Evolutionary conservation across 768 basidiomycete species (phyloP).

Genomic region (Leccinellum albellum): DNA sequence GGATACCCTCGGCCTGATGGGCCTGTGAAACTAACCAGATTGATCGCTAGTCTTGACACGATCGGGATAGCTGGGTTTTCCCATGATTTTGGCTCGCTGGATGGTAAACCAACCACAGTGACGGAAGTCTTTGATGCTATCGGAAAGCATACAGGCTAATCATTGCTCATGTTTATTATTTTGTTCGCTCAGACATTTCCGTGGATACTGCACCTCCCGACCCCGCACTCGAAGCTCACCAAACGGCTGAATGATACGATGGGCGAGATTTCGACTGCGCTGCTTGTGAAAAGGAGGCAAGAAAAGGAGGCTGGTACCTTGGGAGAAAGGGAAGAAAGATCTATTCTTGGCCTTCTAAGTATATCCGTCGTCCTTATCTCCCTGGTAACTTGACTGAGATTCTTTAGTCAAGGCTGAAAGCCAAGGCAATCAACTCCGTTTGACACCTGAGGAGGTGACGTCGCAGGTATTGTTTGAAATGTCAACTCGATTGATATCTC

Average conservation of each 20-base stretch:
- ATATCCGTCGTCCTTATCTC: neutral
- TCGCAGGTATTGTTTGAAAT: slow-evolving; percentile 24
- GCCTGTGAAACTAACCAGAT: neutral
- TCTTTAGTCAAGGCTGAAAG: slow-evolving; percentile 37
- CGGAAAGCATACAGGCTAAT: slow-evolving; percentile 5
- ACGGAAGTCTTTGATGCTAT: slow-evolving; percentile 26
- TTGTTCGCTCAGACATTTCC: slow-evolving; percentile 31
- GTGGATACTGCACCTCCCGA: slow-evolving; percentile 31
- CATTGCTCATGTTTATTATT: slow-evolving; percentile 10
- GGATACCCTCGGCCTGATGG: neutral
- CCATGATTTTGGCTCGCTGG: slow-evolving; percentile 41
- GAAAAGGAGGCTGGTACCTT: slow-evolving; percentile 30
- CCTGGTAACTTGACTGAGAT: neutral
- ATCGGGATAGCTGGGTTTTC: slow-evolving; percentile 45
- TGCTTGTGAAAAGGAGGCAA: slow-evolving; percentile 32
- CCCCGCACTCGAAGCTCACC: slow-evolving; percentile 21
- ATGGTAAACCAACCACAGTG: slow-evolving; percentile 31
- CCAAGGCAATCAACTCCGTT: slow-evolving; percentile 24
- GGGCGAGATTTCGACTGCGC: slow-evolving; percentile 31
- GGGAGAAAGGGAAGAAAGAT: slow-evolving; percentile 32
- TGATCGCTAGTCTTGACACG: slow-evolving; percentile 36
- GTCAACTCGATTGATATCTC: neutral
- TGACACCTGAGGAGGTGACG: slow-evolving; percentile 41
- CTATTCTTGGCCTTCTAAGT: slow-evolving; percentile 39
- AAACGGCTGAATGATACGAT: slow-evolving; percentile 27